phyloP scores from a whole-genome alignment of 2,329 filamentous ascomycete genomes.

The Cladosporium sp. region DNA sequence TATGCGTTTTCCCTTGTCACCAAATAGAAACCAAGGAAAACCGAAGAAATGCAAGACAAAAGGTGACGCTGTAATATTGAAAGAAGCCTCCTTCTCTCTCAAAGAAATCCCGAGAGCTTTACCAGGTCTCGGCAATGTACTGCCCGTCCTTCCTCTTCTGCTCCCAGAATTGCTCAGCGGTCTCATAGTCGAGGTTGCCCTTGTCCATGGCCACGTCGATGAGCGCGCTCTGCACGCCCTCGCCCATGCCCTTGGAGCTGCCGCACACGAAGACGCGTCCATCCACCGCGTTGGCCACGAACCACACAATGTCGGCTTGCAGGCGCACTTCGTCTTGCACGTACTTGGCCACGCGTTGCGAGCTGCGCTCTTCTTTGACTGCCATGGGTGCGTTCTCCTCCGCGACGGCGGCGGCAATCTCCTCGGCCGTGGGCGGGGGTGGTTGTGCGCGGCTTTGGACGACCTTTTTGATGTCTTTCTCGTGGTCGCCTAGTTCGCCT shows the following conservation, averaged over 20 bases:
- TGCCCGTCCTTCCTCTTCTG: conserved; percentile 89
- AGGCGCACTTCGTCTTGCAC: conserved; percentile 92
- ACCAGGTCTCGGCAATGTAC: conserved; percentile 72
- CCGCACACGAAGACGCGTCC: conserved; percentile 96
- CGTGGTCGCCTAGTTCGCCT: conserved; percentile 92
- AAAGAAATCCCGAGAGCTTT: too few relatives aligned
- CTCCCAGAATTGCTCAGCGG: conserved; percentile 84
- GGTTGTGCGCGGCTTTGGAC: conserved; percentile 40
- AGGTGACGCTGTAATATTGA: too few relatives aligned
- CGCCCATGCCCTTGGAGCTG: conserved; percentile 93
- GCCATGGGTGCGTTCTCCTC: conserved; percentile 55
- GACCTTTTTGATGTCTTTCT: conserved; percentile 52
- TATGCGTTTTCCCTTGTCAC: too few relatives aligned
- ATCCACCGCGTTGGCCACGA: conserved; percentile 93
- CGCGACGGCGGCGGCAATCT: conserved; percentile 20
- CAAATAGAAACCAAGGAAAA: too few relatives aligned
- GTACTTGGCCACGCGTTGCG: conserved; percentile 69
- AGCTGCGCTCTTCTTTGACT: conserved; percentile 30
- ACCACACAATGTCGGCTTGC: conserved; percentile 97
- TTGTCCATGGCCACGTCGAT: conserved; percentile 90
- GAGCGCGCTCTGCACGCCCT: conserved; percentile 85
- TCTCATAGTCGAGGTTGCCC: conserved; percentile 76
- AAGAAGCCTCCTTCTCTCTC: too few relatives aligned
- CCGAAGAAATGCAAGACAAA: too few relatives aligned
- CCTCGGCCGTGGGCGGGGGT: conserved; percentile 24